Percentiles rank a stretch among this genome's conserved stretches.
Evolutionary conservation across 2,329 filamentous ascomycete genomes (phyloP).

Genomic region (Aspergillus fumigatiaffinis): DNA sequence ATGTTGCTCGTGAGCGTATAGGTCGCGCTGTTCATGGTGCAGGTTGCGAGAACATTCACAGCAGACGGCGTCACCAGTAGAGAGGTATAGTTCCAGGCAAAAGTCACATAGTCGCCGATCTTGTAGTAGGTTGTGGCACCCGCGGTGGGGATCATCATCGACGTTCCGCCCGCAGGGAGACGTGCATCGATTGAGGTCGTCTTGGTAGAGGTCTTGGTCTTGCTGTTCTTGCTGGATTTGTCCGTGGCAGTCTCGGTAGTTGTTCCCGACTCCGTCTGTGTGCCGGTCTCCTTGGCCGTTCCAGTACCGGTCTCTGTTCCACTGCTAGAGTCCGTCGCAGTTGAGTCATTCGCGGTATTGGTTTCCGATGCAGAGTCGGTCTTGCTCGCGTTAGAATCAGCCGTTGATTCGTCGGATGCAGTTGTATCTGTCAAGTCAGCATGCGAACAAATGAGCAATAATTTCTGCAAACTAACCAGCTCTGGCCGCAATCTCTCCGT

Average conservation of each 20-base stretch:
- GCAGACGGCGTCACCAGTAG: slow-evolving; percentile 55
- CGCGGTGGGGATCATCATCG: slow-evolving; percentile 57
- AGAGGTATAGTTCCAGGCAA: slow-evolving; percentile 67
- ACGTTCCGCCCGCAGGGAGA: slow-evolving; percentile 55
- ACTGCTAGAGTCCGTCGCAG: slow-evolving; percentile 5
- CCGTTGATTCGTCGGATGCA: neutral
- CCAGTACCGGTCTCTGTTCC: slow-evolving; percentile 15
- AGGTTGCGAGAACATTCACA: slow-evolving; percentile 60
- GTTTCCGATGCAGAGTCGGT: neutral
- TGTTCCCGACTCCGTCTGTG: slow-evolving; percentile 11
- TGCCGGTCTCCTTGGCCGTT: slow-evolving; percentile 10
- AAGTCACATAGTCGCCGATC: slow-evolving; percentile 59
- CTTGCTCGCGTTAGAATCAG: neutral
- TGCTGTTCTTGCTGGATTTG: slow-evolving; percentile 18
- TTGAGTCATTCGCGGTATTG: neutral
- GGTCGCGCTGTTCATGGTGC: slow-evolving; percentile 54
- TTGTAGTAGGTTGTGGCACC: slow-evolving; percentile 58
- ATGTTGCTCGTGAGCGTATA: slow-evolving; percentile 62
- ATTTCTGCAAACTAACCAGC: slow-evolving; percentile 21
- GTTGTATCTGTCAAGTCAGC: neutral
- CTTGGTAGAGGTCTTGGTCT: slow-evolving; percentile 25
- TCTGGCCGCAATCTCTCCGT: slow-evolving; percentile 20
- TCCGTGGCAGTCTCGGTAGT: slow-evolving; percentile 10
- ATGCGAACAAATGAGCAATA: neutral
- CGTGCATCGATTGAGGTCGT: slow-evolving; percentile 50